Evolutionary conservation across 1,284 basidiomycete genomes (phyloP).

Genomic region (Fomitopsis betulina): DNA sequence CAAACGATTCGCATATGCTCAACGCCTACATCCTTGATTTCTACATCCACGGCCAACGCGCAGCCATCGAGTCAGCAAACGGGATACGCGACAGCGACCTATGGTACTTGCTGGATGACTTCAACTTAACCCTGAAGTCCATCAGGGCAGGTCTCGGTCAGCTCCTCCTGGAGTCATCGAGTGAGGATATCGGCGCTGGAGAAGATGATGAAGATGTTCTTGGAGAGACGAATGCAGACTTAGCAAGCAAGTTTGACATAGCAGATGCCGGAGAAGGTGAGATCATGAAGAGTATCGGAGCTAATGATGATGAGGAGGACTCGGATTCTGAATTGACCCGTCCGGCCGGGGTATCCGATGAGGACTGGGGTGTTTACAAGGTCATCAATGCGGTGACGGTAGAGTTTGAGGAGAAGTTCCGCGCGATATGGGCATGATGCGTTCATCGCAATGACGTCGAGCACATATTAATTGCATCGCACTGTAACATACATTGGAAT

Average conservation of each 20-base stretch:
- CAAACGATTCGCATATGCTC: slow-evolving; percentile 31
- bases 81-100: slow-evolving; percentile 54
- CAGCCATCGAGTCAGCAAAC: slow-evolving; percentile 45
- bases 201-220: slow-evolving; percentile 18
- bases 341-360: slow-evolving; percentile 36
- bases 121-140: slow-evolving; percentile 44
- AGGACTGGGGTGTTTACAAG: slow-evolving; percentile 55
- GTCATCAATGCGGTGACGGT: slow-evolving; percentile 38
- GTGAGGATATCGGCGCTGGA: slow-evolving; percentile 9
- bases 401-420: slow-evolving; percentile 44
- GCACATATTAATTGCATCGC: too few relatives aligned
- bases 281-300: slow-evolving; percentile 27
- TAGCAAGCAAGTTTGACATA: not conserved
- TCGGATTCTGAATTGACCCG: slow-evolving; percentile 25
- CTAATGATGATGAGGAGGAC: slow-evolving; percentile 26
- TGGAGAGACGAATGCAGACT: slow-evolving; percentile 22
- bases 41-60: slow-evolving; percentile 56
- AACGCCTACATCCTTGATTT: slow-evolving; percentile 69
- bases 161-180: slow-evolving; percentile 32
- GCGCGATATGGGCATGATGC: slow-evolving; percentile 35
- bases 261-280: not conserved
- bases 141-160: slow-evolving; percentile 37
- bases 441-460: not conserved
- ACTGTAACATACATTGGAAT: not conserved
- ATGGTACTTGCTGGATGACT: slow-evolving; percentile 61